A percentile compares a stretch with the other conserved stretches of the same genome.
phyloP scores from a whole-genome alignment of 108 stramenopile species.

The Skeletonema marinoi region DNA sequence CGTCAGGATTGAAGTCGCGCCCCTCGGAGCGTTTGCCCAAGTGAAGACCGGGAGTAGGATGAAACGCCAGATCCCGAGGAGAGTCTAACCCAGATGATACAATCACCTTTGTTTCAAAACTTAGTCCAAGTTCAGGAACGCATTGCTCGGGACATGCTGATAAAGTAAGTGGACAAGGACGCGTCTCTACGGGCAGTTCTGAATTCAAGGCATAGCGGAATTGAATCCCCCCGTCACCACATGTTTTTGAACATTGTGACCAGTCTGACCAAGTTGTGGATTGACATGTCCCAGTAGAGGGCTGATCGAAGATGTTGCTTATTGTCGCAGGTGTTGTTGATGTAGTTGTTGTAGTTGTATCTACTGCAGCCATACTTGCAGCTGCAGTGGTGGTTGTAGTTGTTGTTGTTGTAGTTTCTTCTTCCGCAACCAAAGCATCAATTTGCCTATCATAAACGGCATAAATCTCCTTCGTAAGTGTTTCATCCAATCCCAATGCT shows the following conservation, averaged over 20 bases:
- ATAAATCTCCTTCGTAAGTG: conserved; percentile 32
- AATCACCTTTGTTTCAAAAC: neutral
- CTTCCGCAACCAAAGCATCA: neutral
- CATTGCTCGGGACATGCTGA: conserved; percentile 17
- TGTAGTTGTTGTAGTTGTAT: neutral
- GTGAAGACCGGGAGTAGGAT: conserved; percentile 59
- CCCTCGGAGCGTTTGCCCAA: conserved; percentile 44
- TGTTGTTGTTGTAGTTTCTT: neutral
- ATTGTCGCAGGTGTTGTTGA: neutral
- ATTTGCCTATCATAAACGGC: conserved; percentile 25
- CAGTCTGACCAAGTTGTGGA: conserved; percentile 43
- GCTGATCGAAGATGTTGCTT: neutral
- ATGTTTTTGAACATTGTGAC: conserved; percentile 46
- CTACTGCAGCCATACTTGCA: neutral
- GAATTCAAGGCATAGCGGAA: conserved; percentile 17
- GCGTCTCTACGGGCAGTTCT: conserved; percentile 5
- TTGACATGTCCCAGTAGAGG: neutral
- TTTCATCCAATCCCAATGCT: conserved; percentile 32
- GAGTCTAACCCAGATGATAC: conserved; percentile 19
- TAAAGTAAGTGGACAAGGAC: conserved; percentile 8
- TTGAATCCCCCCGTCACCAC: conserved; percentile 45
- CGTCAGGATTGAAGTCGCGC: conserved; percentile 23
- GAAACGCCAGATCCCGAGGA: conserved; percentile 36
- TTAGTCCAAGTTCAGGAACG: conserved; percentile 25
- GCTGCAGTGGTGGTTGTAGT: neutral